Evolutionary conservation across 139 green algal species (phyloP), one percentile per base, ranked within the genome.

Genomic region (Zygnema circumcarinatum): DNA sequence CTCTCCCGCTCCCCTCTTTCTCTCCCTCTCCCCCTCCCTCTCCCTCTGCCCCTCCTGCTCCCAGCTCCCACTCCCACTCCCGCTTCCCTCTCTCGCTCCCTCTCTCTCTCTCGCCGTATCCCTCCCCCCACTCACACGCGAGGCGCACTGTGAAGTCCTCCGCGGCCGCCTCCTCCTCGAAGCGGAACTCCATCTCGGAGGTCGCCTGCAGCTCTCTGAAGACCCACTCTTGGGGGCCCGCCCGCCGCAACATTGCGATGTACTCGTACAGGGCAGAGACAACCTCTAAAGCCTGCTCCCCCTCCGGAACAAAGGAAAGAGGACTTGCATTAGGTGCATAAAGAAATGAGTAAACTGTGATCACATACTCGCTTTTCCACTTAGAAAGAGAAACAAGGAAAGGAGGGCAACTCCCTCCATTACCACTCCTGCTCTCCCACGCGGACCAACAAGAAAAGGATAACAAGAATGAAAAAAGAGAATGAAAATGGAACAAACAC

Each of bases 131-230:
- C 83, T 83, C 1, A 89, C 80, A 62, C 36, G 84, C 83, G 1
- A 93, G 42, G 1, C 68, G 21, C 3, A 87, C 87, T 29, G 56
- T 92, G 40, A 94, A 96, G 52, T 98, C 94, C 39, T 93, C 91
- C 2, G 94, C 92, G 56, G 97, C 94, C 76, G 96, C 94, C 84
- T 98, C 96, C 89, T 98, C 96, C 36, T 84, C 67, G 62, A 93
- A 94, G 40, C 79, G 73, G 67, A 94, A 91, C 36, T 89, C 67
- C 88, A 97, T 95, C 36, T 93, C 89, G 0, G 92, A 89, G 1
- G 98, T 95, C 32, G 89, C 81, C 38, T 91, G 86, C 68, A 97
- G 86, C 93, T 99, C 97, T 16, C 94, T 69, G 83, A 93, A 98
- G 54, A 96, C 94, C 96, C 96, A 99, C 68, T 94, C 74, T 90